These are phyloP conservation scores for Candida namnaoensis DNA, from an alignment of 805 yeast species.

Conservation along the genomic window DNA sequence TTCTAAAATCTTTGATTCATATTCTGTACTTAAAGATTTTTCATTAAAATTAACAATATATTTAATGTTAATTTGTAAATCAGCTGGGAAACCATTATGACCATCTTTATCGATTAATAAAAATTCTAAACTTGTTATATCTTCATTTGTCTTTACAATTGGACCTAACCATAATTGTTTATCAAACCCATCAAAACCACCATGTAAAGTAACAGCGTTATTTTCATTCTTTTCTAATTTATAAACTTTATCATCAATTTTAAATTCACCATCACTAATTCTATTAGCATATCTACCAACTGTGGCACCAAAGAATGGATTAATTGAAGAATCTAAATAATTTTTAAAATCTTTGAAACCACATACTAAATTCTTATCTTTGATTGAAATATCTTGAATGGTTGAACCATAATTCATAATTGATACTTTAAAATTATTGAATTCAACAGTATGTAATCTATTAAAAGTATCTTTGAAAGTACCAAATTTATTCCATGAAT, in stretches of 20 bases:
- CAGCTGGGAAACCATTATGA: slow-evolving; percentile 55
- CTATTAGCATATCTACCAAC: slow-evolving; percentile 63
- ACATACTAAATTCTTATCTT: slow-evolving; percentile 29
- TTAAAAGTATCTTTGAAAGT: slow-evolving; percentile 15
- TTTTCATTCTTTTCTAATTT: slow-evolving; percentile 34
- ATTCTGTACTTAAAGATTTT: slow-evolving; percentile 38
- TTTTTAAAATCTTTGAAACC: slow-evolving; percentile 27
- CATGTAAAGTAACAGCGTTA: slow-evolving; percentile 38
- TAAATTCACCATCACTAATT: slow-evolving; percentile 34
- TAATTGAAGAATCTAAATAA: slow-evolving; percentile 19
- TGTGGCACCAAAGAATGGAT: slow-evolving; percentile 55
- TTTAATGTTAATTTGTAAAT: slow-evolving; percentile 33
- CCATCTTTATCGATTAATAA: slow-evolving; percentile 35
- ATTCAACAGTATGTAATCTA: slow-evolving; percentile 20
- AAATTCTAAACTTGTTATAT: slow-evolving; percentile 26
- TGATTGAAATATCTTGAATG: slow-evolving; percentile 31
- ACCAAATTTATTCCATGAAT: neutral
- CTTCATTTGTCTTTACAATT: slow-evolving; percentile 24
- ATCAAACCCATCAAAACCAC: slow-evolving; percentile 46
- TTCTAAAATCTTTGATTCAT: slow-evolving; percentile 19
- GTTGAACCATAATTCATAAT: slow-evolving; percentile 44
- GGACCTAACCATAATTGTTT: slow-evolving; percentile 47
- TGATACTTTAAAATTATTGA: slow-evolving; percentile 26
- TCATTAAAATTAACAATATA: slow-evolving; percentile 31
- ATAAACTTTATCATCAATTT: slow-evolving; percentile 30